Base-by-base conservation (phyloP, 257 asterid species). In the Nicotiana noctiflora region DNA sequence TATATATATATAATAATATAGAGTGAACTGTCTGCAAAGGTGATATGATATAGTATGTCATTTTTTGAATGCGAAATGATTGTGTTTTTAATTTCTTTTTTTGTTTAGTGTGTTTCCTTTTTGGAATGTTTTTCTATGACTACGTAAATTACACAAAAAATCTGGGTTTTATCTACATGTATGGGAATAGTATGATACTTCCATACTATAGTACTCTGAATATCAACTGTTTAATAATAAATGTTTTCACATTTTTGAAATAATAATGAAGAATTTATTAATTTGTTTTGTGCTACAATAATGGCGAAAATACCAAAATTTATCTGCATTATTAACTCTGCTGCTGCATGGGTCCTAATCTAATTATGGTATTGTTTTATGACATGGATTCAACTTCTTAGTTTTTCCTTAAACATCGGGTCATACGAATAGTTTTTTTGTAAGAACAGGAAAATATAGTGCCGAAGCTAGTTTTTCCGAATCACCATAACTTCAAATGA, bases 281-380 rank as follows among this genome's bases (percentile, higher is more conserved):
- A 44, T 74, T 74, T 23, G 27, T 74, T 74, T 49, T 49, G 17
- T 74, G 61, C 25, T 74, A 14, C 79, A 74, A 4, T 49, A 49
- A 81, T 72, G 82, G 77, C 19, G 84, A 82, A 31, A 79, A 81
- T 7, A 70, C 83, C 29, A 74, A 88, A 84, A 84, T 62, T 80
- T 86, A 25, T 64, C 86, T 88, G 85, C 56, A 3, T 40, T 40
- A 88, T 79, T 25, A 85, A 81, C 55, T n/a, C 37, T 74, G 44
- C 8, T 23, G n/a, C 12, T 18, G 72, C 7, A 74, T 74, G 62
- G 79, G 79, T 49, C 79, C 79, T 13, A 12, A 23, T 74, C 15
- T 49, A 25, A 49, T 49, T 25, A 14, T 3, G 21, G 2, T 49
- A 14, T 3, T 1, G 25, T 25, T 49, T 23, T 23, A 25, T 25